phyloP scores from a whole-genome alignment of 202 grass and related monocot genomes.

The Hordeum pubiflorum region DNA sequence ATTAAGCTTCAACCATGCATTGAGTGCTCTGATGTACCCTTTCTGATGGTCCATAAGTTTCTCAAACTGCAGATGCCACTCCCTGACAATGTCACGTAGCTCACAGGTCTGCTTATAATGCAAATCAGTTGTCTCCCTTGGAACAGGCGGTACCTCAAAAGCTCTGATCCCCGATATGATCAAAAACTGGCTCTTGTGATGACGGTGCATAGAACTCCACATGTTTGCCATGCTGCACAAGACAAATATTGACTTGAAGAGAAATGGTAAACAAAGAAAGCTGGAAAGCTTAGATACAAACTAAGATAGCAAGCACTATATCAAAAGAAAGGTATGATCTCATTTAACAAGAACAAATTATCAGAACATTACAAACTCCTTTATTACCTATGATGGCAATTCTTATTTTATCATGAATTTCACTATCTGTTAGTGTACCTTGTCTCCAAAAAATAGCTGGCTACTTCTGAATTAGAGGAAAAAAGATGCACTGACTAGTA shows the following conservation, averaged over 20 bases:
- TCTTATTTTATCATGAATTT: constrained; percentile 21
- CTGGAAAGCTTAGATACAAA: neutral
- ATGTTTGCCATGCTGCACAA: constrained; percentile 74
- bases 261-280: constrained; percentile 4
- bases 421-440: neutral
- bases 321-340: constrained; percentile 8
- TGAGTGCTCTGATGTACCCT: constrained; percentile 65
- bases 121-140: constrained; percentile 53
- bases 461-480: constrained; percentile 13
- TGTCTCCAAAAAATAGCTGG: neutral
- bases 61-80: constrained; percentile 70
- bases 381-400: neutral
- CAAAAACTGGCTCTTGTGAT: constrained; percentile 48
- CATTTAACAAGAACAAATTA: neutral
- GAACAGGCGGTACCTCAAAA: constrained; percentile 51
- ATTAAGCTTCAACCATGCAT: constrained; percentile 81
- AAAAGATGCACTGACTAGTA: neutral
- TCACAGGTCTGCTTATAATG: constrained; percentile 55
- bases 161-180: constrained; percentile 27
- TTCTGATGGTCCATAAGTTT: constrained; percentile 76
- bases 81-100: constrained; percentile 46
- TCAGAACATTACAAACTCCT: constrained; percentile 18
- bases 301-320: constrained; percentile 4
- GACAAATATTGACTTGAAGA: neutral
- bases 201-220: constrained; percentile 62